phyloP scores from a whole-genome alignment of 768 basidiomycete species.

The Mycena vitilis region DNA sequence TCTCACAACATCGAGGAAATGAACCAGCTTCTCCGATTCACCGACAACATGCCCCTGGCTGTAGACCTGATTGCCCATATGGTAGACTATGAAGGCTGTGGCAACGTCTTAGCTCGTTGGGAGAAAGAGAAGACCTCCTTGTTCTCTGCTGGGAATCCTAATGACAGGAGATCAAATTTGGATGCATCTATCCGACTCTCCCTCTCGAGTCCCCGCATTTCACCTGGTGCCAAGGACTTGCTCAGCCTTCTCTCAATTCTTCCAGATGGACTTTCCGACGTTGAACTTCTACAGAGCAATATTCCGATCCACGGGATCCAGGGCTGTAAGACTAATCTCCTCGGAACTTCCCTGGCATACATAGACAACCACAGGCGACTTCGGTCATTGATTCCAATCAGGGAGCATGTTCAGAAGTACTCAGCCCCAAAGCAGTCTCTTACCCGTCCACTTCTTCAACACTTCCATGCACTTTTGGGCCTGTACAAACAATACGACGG shows the following conservation, averaged over 20 bases:
- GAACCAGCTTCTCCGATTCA: neutral
- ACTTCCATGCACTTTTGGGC: neutral
- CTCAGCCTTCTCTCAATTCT: neutral
- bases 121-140: too few relatives aligned
- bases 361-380: neutral
- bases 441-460: neutral
- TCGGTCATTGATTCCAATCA: neutral
- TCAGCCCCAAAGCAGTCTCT: neutral
- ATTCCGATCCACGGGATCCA: neutral
- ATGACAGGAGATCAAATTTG: too few relatives aligned
- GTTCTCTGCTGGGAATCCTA: too few relatives aligned
- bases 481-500: neutral
- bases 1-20: neutral
- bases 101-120: too few relatives aligned
- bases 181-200: neutral
- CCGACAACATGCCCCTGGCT: too few relatives aligned
- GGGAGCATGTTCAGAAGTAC: neutral
- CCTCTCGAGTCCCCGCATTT: neutral
- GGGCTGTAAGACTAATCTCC: neutral
- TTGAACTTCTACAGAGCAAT: neutral
- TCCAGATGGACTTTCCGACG: neutral
- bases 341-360: neutral
- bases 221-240: neutral
- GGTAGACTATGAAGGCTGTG: too few relatives aligned
- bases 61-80: too few relatives aligned